Evolutionary conservation across 495 filamentous ascomycete genomes (phyloP), one percentile per base, ranked within the genome.

Genomic region (Penicillium malachiteum): DNA sequence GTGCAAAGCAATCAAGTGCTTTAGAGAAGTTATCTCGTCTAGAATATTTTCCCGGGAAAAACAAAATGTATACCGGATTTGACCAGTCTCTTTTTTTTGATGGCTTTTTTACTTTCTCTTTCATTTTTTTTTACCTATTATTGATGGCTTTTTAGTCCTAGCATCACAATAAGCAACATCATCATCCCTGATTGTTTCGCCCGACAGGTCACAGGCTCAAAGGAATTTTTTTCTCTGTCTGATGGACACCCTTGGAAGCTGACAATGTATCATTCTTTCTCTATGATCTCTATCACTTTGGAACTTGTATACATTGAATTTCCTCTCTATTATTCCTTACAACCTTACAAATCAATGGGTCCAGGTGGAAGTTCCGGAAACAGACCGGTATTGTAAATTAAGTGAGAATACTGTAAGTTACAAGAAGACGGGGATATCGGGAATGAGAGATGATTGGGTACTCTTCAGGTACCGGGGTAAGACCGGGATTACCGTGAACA

Each of bases 201-300:
- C 49, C 12, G 12, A 44, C 26, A 42, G 50, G 50, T 52, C 50
- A 52, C 50, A 52, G 50, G 50, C 31, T 43, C 26, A 35, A 44
- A 44, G 11, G 10, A 7, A 31, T 44, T 42, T 44, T 21, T 40
- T 41, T 32, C 37, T 41, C 13, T 40, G 14, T 26, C 39, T 37
- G 34, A 50, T 39, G 14, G 48, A n/a, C 16, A 13, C 8, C 34
- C 34, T 37, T 37, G 34, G 12, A 26, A 50, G 48, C 13, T 31
- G 47, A 49, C 32, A 9, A 49, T 49, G 33, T 46, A 46, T 17
- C 26, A 14, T 32, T 46, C 26, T n/a, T 26, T 46, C 26, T 26
- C 21, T 26, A 12, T 32, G 7, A 31, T 41, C 31, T 32, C 13
- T 12, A 33, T 46, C 26, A 11, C 26, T 26, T 31, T 18, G 18